Conservation (phyloP, 2,329 filamentous ascomycete genomes). For the Aspergillus sp. region DNA sequence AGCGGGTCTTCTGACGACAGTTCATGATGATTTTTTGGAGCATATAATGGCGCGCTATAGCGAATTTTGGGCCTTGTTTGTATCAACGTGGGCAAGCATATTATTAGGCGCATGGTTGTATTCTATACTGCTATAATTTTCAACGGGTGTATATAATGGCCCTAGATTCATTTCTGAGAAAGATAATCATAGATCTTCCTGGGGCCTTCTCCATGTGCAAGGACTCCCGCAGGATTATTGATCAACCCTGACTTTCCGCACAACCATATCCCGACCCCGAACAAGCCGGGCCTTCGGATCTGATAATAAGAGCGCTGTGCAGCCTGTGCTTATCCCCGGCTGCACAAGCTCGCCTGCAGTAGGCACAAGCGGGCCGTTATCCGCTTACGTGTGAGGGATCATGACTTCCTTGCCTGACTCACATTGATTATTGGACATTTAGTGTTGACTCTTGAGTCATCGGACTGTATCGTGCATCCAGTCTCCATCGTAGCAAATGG, state of each 20-base stretch:
- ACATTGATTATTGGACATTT: not conserved
- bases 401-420: not conserved
- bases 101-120: conserved; percentile 18
- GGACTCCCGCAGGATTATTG: not conserved
- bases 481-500: not conserved
- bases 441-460: not conserved
- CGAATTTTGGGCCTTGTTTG: conserved; percentile 12
- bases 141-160: not conserved
- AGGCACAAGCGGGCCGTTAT: not conserved
- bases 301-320: not conserved
- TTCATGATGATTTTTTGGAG: conserved; percentile 16
- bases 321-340: not conserved
- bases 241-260: not conserved
- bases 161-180: not conserved
- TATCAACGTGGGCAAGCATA: conserved; percentile 11
- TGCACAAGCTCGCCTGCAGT: not conserved
- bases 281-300: not conserved
- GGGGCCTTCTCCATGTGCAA: not conserved
- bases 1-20: conserved; percentile 16
- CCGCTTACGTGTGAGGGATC: not conserved
- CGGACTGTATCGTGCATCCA: not conserved
- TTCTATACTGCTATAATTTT: not conserved
- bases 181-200: not conserved
- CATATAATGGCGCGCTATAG: conserved; percentile 22
- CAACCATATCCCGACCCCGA: not conserved